Conservation (phyloP, 1,284 basidiomycete species). For the Coniophora puteana region DNA sequence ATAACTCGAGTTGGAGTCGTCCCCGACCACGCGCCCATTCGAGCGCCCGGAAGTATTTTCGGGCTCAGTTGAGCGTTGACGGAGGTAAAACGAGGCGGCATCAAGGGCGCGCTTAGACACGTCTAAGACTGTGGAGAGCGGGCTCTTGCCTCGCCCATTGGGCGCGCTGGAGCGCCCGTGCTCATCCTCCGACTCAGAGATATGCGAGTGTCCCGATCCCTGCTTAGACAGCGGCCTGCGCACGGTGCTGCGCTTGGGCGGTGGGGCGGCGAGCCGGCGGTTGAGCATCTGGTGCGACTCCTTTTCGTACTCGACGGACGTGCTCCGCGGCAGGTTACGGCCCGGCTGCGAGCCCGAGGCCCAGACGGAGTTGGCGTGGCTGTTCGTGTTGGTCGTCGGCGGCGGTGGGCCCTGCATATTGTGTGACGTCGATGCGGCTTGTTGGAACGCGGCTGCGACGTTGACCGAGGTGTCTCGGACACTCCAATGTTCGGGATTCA, state of each 20-base stretch:
- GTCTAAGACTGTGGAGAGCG: slow-evolving; percentile 55
- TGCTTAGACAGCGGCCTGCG: slow-evolving; percentile 49
- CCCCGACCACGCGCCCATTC: slow-evolving; percentile 42
- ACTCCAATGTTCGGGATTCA: slow-evolving; percentile 62
- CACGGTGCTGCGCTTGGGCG: slow-evolving; percentile 35
- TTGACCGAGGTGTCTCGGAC: slow-evolving; percentile 82
- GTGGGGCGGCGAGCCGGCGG: slow-evolving; percentile 56
- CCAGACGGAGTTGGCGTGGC: slow-evolving; percentile 60
- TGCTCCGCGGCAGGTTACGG: slow-evolving; percentile 56
- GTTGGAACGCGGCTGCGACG: slow-evolving; percentile 75
- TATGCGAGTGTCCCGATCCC: slow-evolving; percentile 39
- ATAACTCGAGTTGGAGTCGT: slow-evolving; percentile 60
- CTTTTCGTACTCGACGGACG: slow-evolving; percentile 75
- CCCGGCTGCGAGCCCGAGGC: slow-evolving; percentile 53
- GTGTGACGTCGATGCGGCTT: slow-evolving; percentile 50
- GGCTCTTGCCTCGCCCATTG: slow-evolving; percentile 56
- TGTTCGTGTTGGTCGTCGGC: no score
- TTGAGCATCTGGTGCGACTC: slow-evolving; percentile 49
- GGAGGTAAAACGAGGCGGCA: slow-evolving; percentile 54
- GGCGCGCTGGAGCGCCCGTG: slow-evolving; percentile 19
- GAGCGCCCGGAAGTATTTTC: slow-evolving; percentile 26
- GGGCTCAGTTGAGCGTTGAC: slow-evolving; percentile 54
- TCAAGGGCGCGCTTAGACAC: slow-evolving; percentile 45
- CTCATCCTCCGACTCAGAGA: slow-evolving; percentile 67
- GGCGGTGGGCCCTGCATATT: slow-evolving; percentile 37